phyloP scores from a whole-genome alignment of 495 filamentous ascomycete species.

The Rusavskia elegans region DNA sequence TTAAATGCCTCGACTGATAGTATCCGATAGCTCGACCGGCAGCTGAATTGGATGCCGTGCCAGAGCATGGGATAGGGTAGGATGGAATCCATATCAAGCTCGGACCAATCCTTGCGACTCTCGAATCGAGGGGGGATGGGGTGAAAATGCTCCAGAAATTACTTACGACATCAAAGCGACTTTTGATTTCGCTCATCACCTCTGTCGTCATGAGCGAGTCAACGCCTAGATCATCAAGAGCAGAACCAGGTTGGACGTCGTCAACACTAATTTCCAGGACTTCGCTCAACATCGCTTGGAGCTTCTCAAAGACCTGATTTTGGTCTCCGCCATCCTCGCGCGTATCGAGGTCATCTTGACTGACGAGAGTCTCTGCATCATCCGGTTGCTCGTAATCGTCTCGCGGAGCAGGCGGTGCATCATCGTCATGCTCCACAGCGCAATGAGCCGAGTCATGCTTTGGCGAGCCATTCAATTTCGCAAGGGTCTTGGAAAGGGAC shows the following conservation, averaged over 20 bases:
- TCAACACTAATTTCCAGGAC: conserved; percentile 15
- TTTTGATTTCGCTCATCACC: conserved; percentile 21
- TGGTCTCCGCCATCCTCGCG: background rate
- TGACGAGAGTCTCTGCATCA: too few species aligned
- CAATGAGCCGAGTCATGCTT: too few species aligned
- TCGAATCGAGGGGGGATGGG: background rate
- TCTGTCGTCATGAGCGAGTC: conserved; percentile 29
- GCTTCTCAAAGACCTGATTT: background rate
- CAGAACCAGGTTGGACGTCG: conserved; percentile 9
- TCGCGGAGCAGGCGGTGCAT: background rate
- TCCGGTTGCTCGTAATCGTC: too few species aligned
- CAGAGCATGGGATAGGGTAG: too few species aligned
- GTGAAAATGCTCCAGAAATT: background rate
- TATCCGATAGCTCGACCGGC: too few species aligned
- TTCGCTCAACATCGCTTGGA: conserved; percentile 12
- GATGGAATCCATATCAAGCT: too few species aligned
- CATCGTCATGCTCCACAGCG: background rate
- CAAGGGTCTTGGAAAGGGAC: too few species aligned
- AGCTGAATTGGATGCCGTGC: too few species aligned
- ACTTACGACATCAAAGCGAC: conserved; percentile 5
- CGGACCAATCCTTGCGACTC: too few species aligned
- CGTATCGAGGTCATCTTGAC: background rate
- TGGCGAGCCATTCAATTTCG: too few species aligned
- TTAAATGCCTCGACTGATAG: too few species aligned
- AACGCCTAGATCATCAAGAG: conserved; percentile 21